phyloP scores from a whole-genome alignment of 108 stramenopile species.

The Chaetoceros tenuissimus region DNA sequence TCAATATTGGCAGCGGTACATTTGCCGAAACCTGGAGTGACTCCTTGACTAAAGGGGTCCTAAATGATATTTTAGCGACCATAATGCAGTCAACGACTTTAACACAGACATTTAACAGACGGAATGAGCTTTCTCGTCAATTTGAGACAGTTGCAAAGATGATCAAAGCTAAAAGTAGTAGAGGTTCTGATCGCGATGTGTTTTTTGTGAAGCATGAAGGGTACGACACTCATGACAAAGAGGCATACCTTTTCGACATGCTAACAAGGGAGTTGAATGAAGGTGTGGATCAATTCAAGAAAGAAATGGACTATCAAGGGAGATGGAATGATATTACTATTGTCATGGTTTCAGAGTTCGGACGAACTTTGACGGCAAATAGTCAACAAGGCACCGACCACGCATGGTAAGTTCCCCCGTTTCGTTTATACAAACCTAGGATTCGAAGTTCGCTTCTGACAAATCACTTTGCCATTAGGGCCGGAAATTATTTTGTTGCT shows the following conservation, averaged over 20 bases:
- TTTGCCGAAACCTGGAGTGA: slow-evolving; percentile 38
- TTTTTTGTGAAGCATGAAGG: slow-evolving; percentile 34
- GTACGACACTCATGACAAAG: slow-evolving; percentile 8
- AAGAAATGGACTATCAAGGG: slow-evolving; percentile 40
- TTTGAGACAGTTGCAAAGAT: slow-evolving; percentile 23
- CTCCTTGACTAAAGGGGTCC: not conserved
- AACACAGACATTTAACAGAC: not conserved
- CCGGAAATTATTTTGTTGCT: slow-evolving; percentile 16
- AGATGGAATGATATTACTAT: slow-evolving; percentile 43
- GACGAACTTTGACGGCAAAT: slow-evolving; percentile 56
- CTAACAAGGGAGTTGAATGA: slow-evolving; percentile 19
- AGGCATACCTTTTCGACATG: not conserved
- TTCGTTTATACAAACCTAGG: not conserved
- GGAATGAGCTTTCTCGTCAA: not conserved
- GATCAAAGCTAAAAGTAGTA: slow-evolving; percentile 29
- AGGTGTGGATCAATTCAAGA: slow-evolving; percentile 34
- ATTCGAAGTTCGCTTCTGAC: not conserved
- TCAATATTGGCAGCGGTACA: slow-evolving; percentile 16
- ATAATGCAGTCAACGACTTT: not conserved
- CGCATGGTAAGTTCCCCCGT: not conserved
- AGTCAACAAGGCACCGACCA: slow-evolving; percentile 26
- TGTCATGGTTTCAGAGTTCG: slow-evolving; percentile 56
- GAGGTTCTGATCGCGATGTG: slow-evolving; percentile 42
- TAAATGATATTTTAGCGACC: not conserved
- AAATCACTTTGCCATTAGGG: not conserved